phyloP scores from a whole-genome alignment of 805 yeast species.

The Scheffersomyces coipomensis region DNA sequence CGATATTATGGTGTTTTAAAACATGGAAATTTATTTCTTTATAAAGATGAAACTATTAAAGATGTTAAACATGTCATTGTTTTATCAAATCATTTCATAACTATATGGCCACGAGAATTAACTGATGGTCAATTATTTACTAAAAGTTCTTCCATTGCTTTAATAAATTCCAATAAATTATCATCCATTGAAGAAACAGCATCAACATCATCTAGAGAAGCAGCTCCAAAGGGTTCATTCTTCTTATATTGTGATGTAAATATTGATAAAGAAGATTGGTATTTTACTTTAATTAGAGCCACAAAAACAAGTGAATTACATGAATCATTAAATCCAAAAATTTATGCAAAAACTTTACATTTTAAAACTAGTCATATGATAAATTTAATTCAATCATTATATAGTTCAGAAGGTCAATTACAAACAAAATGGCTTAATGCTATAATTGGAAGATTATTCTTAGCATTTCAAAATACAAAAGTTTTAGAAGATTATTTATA shows the following conservation, averaged over 20 bases:
- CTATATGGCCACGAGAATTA: slow-evolving; percentile 81
- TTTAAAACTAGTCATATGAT: slow-evolving; percentile 71
- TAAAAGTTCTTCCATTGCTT: slow-evolving; percentile 74
- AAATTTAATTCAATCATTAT: slow-evolving; percentile 69
- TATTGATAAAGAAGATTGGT: slow-evolving; percentile 89
- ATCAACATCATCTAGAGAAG: slow-evolving; percentile 17
- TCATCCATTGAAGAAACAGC: neutral
- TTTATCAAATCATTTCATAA: slow-evolving; percentile 64
- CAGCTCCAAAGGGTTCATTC: slow-evolving; percentile 40
- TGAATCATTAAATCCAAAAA: slow-evolving; percentile 41
- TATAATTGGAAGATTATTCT: slow-evolving; percentile 74
- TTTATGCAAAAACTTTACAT: slow-evolving; percentile 72
- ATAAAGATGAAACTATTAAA: slow-evolving; percentile 62
- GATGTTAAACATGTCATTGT: slow-evolving; percentile 79
- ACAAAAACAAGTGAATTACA: slow-evolving; percentile 41
- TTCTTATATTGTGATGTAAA: slow-evolving; percentile 77
- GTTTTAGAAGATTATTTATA: slow-evolving; percentile 57
- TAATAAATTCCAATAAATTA: slow-evolving; percentile 34
- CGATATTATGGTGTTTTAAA: slow-evolving; percentile 69
- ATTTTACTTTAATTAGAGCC: slow-evolving; percentile 79
- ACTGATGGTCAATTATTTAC: slow-evolving; percentile 80
- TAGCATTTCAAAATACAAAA: slow-evolving; percentile 72
- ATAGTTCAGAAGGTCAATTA: slow-evolving; percentile 79
- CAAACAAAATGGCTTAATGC: slow-evolving; percentile 93
- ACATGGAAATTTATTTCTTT: slow-evolving; percentile 88